A percentile compares a stretch with the other conserved stretches of the same genome.
phyloP scores from a whole-genome alignment of 2,329 filamentous ascomycete genomes.

The Ophiostoma triangulosporum region DNA sequence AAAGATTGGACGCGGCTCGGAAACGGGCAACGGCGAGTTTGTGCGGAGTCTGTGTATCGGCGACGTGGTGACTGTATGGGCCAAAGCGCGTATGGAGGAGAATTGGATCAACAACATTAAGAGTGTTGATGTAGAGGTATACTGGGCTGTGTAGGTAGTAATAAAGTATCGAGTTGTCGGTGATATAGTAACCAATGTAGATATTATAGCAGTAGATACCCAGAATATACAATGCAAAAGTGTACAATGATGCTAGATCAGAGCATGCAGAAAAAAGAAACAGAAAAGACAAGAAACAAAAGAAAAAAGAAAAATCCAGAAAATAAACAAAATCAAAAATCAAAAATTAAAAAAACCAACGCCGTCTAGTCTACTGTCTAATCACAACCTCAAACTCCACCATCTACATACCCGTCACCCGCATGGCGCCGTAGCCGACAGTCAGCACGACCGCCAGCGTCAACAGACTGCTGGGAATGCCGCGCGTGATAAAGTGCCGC shows the following conservation, averaged over 20 bases:
- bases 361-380: too few relatives aligned
- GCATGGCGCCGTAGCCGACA: conserved; percentile 83
- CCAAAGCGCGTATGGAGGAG: conserved; percentile 39
- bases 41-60: conserved; percentile 42
- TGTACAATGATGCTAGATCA: too few relatives aligned
- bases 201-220: too few relatives aligned
- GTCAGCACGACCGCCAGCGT: conserved; percentile 73
- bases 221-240: too few relatives aligned
- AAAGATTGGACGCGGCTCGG: background rate
- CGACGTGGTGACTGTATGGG: conserved; percentile 50
- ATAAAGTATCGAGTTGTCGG: too few relatives aligned
- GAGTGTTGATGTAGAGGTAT: conserved; percentile 39
- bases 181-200: too few relatives aligned
- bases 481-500: conserved; percentile 88
- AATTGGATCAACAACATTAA: conserved; percentile 40
- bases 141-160: conserved; percentile 38
- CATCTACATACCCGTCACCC: conserved; percentile 35
- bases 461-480: conserved; percentile 74
- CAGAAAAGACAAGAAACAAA: too few relatives aligned
- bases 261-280: too few relatives aligned
- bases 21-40: conserved; percentile 39
- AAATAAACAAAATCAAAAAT: too few relatives aligned
- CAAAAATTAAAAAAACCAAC: too few relatives aligned
- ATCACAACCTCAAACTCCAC: too few relatives aligned
- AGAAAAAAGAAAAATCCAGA: too few relatives aligned